Conservation (phyloP, 2,329 filamentous ascomycete species). For the Fusarium scirpi region DNA sequence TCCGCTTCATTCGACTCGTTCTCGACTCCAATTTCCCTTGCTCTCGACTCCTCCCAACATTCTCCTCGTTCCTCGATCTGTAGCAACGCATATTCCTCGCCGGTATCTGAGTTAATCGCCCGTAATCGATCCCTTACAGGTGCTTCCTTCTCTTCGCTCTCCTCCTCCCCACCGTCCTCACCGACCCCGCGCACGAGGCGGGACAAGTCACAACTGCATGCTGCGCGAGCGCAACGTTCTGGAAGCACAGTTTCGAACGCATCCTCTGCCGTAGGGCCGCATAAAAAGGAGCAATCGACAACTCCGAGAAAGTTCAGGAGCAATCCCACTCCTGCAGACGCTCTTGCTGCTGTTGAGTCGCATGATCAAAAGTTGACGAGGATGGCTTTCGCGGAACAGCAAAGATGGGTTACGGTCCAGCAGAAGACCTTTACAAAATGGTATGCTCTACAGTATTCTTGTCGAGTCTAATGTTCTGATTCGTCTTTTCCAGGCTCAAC, state of each 20-base stretch:
- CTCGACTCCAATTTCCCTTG: constrained; percentile 39
- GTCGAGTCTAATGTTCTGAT: not conserved
- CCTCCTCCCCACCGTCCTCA: constrained; percentile 44
- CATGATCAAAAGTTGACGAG: constrained; percentile 65
- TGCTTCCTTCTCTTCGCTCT: constrained; percentile 32
- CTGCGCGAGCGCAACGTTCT: constrained; percentile 61
- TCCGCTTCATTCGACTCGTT: constrained; percentile 41
- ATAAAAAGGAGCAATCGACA: constrained; percentile 41
- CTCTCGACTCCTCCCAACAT: constrained; percentile 28
- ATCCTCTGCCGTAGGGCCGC: constrained; percentile 41
- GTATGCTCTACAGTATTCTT: constrained; percentile 42
- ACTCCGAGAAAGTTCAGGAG: constrained; percentile 47
- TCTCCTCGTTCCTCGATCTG: constrained; percentile 22
- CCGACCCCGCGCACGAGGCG: constrained; percentile 56
- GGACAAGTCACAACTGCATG: constrained; percentile 64
- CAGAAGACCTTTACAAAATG: constrained; percentile 99
- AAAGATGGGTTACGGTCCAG: constrained; percentile 83
- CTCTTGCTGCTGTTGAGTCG: constrained; percentile 60
- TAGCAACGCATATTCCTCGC: constrained; percentile 25
- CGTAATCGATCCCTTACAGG: constrained; percentile 39
- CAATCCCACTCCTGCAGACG: constrained; percentile 55
- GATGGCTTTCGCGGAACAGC: constrained; percentile 74
- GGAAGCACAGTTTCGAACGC: constrained; percentile 50
- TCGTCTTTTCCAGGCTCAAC: constrained; percentile 77
- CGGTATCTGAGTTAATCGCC: constrained; percentile 32